Base-by-base conservation (phyloP, 192 early-diverging fungal genomes). In the Linnemannia schmuckeri region DNA sequence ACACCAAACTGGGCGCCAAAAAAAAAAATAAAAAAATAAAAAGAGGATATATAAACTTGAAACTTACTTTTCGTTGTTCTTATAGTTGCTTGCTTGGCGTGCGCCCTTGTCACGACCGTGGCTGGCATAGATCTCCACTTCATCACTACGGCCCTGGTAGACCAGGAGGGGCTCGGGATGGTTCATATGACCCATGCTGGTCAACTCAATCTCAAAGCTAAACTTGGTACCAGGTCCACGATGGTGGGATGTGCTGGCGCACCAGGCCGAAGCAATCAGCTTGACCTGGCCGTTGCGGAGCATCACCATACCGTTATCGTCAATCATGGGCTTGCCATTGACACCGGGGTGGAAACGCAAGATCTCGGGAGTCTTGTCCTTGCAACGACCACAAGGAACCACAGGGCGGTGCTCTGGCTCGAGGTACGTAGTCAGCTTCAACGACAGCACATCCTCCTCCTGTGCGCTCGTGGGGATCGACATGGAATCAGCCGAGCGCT, bases 321-420 rank as follows among this genome's bases (percentile, higher is more conserved):
- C 85, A n/a, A 87, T 87, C 85, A 87, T 87, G 8, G 85, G 85
- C 76, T 87, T 87, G 42, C 85, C 85, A 37, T 87, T 87, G 42
- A 87, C 85, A 55, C 85, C 85, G 4, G 85, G 85, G 22, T 87
- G 85, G 76, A 81, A 87, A 0, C 85, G 66, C 35, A 87, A 54
- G 66, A 87, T 87, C 76, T 87, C 85, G 6, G 85, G 85, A 6
- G 85, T 87, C 76, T 87, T 87, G 68, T 87, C 85, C 70, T 87
- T 87, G 55, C 85, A 87, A 8, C 85, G 85, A 71, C 85, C 85
- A 35, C 85, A 87, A 20, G 85, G 85, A 17, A 87, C 76, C 10
- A 87, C 85, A 54, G 80, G 55, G 7, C 85, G 85, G 71, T 87
- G 85, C 54, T 87, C 85, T 18, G 85, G 85, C 74, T 87, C 85